Evolutionary conservation across 148 eudicot genomes (phyloP).

Genomic region (Cornus kousa): DNA sequence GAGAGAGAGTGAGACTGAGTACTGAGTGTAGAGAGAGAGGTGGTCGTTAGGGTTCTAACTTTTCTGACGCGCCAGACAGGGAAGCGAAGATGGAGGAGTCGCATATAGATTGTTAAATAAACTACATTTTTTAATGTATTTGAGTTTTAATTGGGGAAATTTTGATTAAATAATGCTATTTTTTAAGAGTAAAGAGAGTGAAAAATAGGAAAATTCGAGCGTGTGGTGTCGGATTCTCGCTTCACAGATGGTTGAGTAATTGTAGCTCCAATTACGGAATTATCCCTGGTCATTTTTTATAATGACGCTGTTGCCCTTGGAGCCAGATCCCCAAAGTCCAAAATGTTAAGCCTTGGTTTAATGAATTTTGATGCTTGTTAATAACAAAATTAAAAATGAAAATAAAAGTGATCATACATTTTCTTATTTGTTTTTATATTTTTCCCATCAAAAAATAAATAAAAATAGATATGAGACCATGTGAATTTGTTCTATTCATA

Average conservation of each 20-base stretch:
- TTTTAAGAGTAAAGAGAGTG: background rate
- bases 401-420: too few relatives aligned
- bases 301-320: background rate
- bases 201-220: background rate
- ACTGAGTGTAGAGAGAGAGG: conserved; percentile 23
- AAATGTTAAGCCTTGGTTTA: too few relatives aligned
- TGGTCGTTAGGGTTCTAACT: conserved; percentile 43
- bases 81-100: conserved; percentile 51
- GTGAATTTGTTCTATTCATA: too few relatives aligned
- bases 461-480: too few relatives aligned
- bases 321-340: too few relatives aligned
- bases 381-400: too few relatives aligned
- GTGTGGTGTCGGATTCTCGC: background rate
- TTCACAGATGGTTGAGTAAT: background rate
- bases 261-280: background rate
- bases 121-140: background rate
- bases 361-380: too few relatives aligned
- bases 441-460: too few relatives aligned
- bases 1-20: conserved; percentile 14
- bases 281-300: background rate
- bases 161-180: background rate
- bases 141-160: background rate
- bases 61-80: conserved; percentile 50
- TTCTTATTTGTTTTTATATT: too few relatives aligned
- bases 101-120: background rate